These are phyloP conservation scores for Grosmannia huntii DNA, from an alignment of 2,329 filamentous ascomycete genomes.

Conservation along the genomic window DNA sequence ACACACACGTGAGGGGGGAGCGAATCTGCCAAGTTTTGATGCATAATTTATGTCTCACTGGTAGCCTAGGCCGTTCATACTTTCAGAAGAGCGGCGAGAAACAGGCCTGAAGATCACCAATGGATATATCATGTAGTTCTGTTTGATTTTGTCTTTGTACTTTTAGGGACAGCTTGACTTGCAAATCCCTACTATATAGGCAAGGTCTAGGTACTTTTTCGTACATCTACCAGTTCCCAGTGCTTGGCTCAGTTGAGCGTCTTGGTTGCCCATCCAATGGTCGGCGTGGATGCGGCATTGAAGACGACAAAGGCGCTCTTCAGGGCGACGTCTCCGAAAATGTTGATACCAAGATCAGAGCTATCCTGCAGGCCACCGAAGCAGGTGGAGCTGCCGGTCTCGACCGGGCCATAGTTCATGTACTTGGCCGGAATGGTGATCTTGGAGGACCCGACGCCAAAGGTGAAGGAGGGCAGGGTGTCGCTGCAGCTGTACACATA, in stretches of 20 bases:
- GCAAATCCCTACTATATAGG: too few species aligned
- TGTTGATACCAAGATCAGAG: constrained; percentile 14
- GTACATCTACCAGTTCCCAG: too few species aligned
- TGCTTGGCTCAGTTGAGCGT: neutral
- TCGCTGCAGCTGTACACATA: constrained; percentile 24
- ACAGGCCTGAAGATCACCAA: too few species aligned
- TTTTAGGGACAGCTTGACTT: too few species aligned
- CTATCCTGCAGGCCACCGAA: constrained; percentile 24
- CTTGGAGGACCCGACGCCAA: constrained; percentile 21
- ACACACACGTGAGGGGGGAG: too few species aligned
- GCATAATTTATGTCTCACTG: too few species aligned
- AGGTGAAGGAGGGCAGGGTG: constrained; percentile 20
- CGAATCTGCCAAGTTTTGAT: too few species aligned
- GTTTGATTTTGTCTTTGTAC: too few species aligned
- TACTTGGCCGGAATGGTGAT: constrained; percentile 20
- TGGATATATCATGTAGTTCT: too few species aligned
- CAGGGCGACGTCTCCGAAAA: constrained; percentile 20
- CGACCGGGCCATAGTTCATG: constrained; percentile 21
- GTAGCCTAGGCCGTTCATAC: too few species aligned
- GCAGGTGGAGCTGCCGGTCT: constrained; percentile 19
- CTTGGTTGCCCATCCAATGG: constrained; percentile 14
- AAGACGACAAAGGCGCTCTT: constrained; percentile 22
- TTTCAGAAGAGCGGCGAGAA: too few species aligned
- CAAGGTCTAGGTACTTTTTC: too few species aligned
- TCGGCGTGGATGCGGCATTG: constrained; percentile 20